Conservation (phyloP, 768 basidiomycete genomes). For the Fomitopsis pulvina region DNA sequence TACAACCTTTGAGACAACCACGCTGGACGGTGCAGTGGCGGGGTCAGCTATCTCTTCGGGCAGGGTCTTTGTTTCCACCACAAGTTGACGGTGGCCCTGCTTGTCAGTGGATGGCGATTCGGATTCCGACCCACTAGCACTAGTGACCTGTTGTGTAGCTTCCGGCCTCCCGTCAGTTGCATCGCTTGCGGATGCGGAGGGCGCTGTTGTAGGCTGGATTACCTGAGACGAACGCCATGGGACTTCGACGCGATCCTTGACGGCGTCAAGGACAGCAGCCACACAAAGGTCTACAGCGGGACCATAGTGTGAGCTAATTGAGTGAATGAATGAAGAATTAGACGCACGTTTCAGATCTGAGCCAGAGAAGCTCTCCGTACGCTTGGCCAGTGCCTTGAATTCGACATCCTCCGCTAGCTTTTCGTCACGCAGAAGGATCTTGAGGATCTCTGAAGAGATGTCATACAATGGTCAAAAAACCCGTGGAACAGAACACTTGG, state of each 20-base stretch:
- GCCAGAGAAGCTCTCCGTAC: slow-evolving; percentile 85
- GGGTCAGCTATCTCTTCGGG: too few relatives aligned
- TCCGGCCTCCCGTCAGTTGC: background rate
- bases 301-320: slow-evolving; percentile 5
- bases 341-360: slow-evolving; percentile 89
- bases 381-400: slow-evolving; percentile 50
- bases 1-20: too few relatives aligned
- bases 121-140: too few relatives aligned
- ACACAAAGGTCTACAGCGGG: slow-evolving; percentile 73
- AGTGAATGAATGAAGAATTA: slow-evolving; percentile 2
- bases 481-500: background rate
- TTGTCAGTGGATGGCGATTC: too few relatives aligned
- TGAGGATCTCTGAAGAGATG: slow-evolving; percentile 63
- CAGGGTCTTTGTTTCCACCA: too few relatives aligned
- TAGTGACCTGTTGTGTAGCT: too few relatives aligned
- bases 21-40: too few relatives aligned
- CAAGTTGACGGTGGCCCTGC: too few relatives aligned
- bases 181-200: background rate
- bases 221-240: slow-evolving; percentile 52
- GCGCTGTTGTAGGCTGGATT: background rate
- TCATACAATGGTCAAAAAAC: background rate
- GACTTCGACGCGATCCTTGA: slow-evolving; percentile 76
- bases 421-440: slow-evolving; percentile 84
- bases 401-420: slow-evolving; percentile 58
- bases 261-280: slow-evolving; percentile 83